These are phyloP conservation scores for Neocatenulostroma microsporum DNA, from an alignment of 2,329 filamentous ascomycete species.

Conservation along the genomic window DNA sequence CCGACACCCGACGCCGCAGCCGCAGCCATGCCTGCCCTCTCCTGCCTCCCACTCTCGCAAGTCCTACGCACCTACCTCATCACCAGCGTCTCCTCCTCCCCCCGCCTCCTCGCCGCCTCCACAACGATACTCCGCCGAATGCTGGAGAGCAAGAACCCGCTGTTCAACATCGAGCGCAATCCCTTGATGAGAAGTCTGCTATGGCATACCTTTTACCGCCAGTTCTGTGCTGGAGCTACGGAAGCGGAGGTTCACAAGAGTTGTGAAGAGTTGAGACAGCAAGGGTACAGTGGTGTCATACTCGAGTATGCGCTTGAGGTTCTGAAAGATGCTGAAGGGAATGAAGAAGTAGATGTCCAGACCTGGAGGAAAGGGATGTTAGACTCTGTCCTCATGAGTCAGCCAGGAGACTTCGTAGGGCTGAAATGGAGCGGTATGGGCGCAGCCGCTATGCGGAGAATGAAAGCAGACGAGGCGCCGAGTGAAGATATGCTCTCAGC, in stretches of 20 bases:
- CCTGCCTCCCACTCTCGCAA: conserved; percentile 57
- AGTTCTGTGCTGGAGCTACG: conserved; percentile 82
- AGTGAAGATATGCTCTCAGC: conserved; percentile 58
- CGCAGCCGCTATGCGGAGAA: conserved; percentile 58
- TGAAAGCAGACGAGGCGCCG: conserved; percentile 56
- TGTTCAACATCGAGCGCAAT: conserved; percentile 70
- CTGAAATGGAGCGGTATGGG: conserved; percentile 76
- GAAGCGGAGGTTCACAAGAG: conserved; percentile 59
- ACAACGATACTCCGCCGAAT: conserved; percentile 60
- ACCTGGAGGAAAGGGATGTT: conserved; percentile 69
- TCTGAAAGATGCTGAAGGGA: conserved; percentile 48
- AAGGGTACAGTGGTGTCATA: conserved; percentile 78
- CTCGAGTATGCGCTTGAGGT: conserved; percentile 78
- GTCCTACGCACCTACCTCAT: conserved; percentile 63
- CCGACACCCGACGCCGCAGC: background rate
- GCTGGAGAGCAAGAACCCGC: conserved; percentile 57
- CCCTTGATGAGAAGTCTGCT: conserved; percentile 61
- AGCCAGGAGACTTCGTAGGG: conserved; percentile 47
- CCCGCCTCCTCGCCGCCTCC: conserved; percentile 60
- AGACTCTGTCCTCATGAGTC: conserved; percentile 56
- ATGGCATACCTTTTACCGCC: conserved; percentile 78
- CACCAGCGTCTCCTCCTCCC: conserved; percentile 62
- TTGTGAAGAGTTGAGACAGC: conserved; percentile 56
- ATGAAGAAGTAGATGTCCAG: conserved; percentile 53
- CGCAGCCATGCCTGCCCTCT: conserved; percentile 38